Evolutionary conservation across 2,329 filamentous ascomycete genomes (phyloP), one percentile per base, ranked within the genome.

Genomic region (Phaeosphaeria sp.): DNA sequence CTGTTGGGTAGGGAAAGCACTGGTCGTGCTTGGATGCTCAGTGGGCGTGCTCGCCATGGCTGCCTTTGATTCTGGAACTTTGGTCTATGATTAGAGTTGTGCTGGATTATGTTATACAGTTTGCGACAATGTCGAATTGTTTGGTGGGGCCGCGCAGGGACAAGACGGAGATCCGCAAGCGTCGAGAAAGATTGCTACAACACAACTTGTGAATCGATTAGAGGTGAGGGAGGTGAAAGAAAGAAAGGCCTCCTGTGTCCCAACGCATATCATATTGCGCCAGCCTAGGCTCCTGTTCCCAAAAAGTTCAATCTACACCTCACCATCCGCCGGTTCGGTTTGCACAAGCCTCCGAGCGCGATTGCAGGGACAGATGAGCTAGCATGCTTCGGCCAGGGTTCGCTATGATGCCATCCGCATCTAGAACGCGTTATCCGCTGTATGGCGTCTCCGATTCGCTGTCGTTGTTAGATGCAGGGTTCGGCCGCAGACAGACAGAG

Each of bases 21-120:
- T 63, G 18, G 64, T 67, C 1, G 68, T 71, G 7, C 67, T 62
- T 6, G 68, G 59, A 46, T 62, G 69, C 50, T 72, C 71, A 21
- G 64, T 63, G 11, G 72, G 70, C 22, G 70, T 75, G 11, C 69
- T 67, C n/a, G 72, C 68, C 72, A 75, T 74, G 50, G 3, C 53
- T 63, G 60, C 39, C 44, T 48, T 4, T 58, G 22, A 10, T 30
- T 27, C 6, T 10, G 13, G 3, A 17, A 4, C 13, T 7, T 53
- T 9, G 15, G 6, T 6, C 30, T 15, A 7, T 1, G 0, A 17
- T 21, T 30, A 3, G 23, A 15, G 42, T 11, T 7, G 39, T 17
- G 36, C 33, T 42, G 18, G 11, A 33, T 7, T 20, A 7, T 30
- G n/a, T n/a, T 49, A 21, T 33, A 46, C 13, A 10, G 18, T 49